Evolutionary conservation across 371 early-diverging fungal genomes (phyloP), one percentile per base, ranked within the genome.

Genomic region (Syncephalastrum sp.): DNA sequence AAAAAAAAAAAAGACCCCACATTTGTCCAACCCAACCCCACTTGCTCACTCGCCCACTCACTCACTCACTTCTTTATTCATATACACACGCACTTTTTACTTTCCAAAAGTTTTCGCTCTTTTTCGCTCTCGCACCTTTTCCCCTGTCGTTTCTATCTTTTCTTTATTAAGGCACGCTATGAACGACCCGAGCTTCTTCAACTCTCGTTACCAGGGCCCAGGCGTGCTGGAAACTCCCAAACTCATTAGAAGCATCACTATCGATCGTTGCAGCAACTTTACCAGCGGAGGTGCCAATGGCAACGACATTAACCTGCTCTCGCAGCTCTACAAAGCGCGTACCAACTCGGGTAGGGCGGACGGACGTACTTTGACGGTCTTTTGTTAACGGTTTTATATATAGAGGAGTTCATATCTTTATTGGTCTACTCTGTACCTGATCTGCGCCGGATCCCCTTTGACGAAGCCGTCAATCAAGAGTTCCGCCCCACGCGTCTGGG

Each of bases 401-500:
- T 54, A 76, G 75, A 75, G 70, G 76, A 79, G 27, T 72, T 67
- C 51, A 74, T 79, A 29, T 74, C 71, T 12, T 43, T 79, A 10
- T 25, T 69, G 15, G 86, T 87, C 12, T 92, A 86, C 72, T 83
- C 91, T 15, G 95, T 94, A 14, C 91, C 92, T 13, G 87, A 86
- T 42, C 71, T 89, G 8, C 79, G 87, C 62, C 75, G 96, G 16
- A 91, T 95, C 24, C 61, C 93, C 0, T 96, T 97, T 67, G 79
- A 82, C 13, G 87, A 96, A 51, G 97, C 98, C 1, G 66, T 89
- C 17, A 82, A 82, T 56, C 87, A 86, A 44, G 63, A 80, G 43
- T 97, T 82, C 60, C 59, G 72, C 54, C 79, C 88, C 5, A 83
- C 87, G 13, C 63, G 81, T 0, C 69, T 86, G 1, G 94, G 94